Evolutionary conservation across 768 basidiomycete genomes (phyloP), one percentile per base, ranked within the genome.

Genomic region (Xerocomellus dryophilus): DNA sequence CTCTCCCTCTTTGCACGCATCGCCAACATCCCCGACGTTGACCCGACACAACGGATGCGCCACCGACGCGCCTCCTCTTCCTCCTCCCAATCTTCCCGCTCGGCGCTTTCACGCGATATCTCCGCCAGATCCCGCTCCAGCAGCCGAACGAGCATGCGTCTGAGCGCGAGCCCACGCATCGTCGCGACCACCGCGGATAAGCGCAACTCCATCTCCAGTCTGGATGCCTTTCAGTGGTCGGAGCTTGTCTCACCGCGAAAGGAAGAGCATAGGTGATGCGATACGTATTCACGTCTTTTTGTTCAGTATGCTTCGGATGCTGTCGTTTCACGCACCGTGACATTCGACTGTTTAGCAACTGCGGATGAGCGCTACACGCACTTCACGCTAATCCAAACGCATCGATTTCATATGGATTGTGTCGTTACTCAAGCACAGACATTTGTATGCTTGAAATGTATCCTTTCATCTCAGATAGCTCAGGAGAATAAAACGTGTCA

Each of bases 41-140:
- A 93, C 63, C 90, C 90, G 17, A 82, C 82, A 2, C 80, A 79
- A 46, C 89, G 88, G 78, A 86, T 86, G 66, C 84, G 88, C 39
- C 88, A 88, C 63, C 84, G 90, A 2, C 82, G 89, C 20, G 85
- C 87, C 4, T 90, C 88, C 0, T 90, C 88, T 0, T 69, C 85
- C 4, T 87, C 88, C 4, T 84, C 85, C 2, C 76, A 78, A 7
- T 76, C 78, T 0, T 76, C 78, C n/a, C 65, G 64, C 12, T 78
- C 80, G 3, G 77, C 50, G 3, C 75, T 29, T 65, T 66, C 56
- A 9, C 67, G 56, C 43, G 78, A 76, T 57, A 61, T 73, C 32
- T 58, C 63, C 14, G 66, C 51, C 2, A 66, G 72, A 53, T 78
- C 77, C 23, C 71, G 76, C 23, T 76, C 78, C 11, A 74, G 70